These are phyloP conservation scores for Knoxdaviesia proteae DNA, from an alignment of 2,329 filamentous ascomycete genomes.

Conservation along the genomic window DNA sequence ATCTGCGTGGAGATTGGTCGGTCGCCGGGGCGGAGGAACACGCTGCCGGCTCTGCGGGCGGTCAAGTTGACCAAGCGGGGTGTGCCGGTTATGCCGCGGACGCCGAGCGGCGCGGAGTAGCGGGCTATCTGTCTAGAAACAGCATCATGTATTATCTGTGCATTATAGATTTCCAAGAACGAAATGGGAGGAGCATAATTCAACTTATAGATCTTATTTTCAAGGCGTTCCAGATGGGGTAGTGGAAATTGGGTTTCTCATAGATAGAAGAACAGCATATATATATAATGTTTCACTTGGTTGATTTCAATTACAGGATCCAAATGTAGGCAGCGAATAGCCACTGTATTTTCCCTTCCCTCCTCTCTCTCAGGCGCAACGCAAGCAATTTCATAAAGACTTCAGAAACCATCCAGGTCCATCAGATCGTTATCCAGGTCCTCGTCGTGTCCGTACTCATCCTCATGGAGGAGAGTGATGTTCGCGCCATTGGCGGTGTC, in stretches of 20 bases:
- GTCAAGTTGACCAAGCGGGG: conserved; percentile 25
- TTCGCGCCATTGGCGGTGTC: conserved; percentile 10
- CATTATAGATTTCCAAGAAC: too few species aligned
- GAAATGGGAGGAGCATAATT: too few species aligned
- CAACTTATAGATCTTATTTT: too few species aligned
- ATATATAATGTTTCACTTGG: too few species aligned
- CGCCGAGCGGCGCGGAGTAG: too few species aligned
- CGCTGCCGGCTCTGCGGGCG: conserved; percentile 36
- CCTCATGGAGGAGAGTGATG: conserved; percentile 13
- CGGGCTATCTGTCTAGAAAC: too few species aligned
- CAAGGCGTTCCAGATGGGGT: too few species aligned
- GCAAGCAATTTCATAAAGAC: background rate
- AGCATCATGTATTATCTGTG: too few species aligned
- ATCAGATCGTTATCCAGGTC: conserved; percentile 34
- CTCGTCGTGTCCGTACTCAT: conserved; percentile 26
- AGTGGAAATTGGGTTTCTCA: too few species aligned
- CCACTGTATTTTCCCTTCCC: background rate
- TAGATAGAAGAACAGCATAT: too few species aligned
- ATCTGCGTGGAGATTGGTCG: conserved; percentile 75
- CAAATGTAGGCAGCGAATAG: too few species aligned
- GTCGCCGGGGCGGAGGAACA: conserved; percentile 40
- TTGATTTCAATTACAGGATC: too few species aligned
- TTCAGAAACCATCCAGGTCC: conserved; percentile 19
- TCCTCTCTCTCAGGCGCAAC: background rate
- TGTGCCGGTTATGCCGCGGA: background rate